Conservation (phyloP, 306 rosid genomes). For the Luffa aegyptiaca region DNA sequence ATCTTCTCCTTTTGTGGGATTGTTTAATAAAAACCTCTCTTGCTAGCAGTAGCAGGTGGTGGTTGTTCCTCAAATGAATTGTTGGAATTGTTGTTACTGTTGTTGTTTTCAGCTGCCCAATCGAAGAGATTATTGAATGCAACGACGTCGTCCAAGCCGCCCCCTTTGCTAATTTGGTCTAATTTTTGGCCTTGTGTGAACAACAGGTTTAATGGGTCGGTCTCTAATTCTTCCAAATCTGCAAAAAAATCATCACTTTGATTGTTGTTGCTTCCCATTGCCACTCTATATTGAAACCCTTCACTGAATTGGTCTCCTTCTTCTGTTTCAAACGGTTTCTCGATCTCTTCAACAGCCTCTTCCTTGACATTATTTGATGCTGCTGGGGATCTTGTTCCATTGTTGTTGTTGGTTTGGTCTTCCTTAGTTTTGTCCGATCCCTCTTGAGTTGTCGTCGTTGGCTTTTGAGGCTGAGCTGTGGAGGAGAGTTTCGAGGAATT, state of each 20-base stretch:
- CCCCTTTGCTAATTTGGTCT: not conserved
- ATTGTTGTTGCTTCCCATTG: slow-evolving; percentile 9
- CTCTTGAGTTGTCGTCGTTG: not conserved
- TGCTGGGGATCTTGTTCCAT: not conserved
- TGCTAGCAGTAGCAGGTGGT: not conserved
- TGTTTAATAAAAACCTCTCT: slow-evolving; percentile 38
- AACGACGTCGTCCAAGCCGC: slow-evolving; percentile 19
- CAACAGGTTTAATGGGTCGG: slow-evolving; percentile 41
- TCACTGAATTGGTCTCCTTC: slow-evolving; percentile 24
- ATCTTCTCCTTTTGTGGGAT: not conserved
- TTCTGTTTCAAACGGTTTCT: slow-evolving; percentile 32
- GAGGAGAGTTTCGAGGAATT: slow-evolving; percentile 4
- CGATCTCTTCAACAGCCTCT: slow-evolving; percentile 33
- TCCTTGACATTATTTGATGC: slow-evolving; percentile 27
- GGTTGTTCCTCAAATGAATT: slow-evolving; percentile 17
- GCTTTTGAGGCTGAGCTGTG: slow-evolving; percentile 2
- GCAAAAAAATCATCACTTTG: slow-evolving; percentile 48
- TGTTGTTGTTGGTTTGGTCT: not conserved
- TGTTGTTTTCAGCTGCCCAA: slow-evolving; percentile 28
- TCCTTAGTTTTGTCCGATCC: not conserved
- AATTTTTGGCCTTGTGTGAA: slow-evolving; percentile 28
- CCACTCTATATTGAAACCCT: slow-evolving; percentile 14
- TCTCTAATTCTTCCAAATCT: slow-evolving; percentile 47
- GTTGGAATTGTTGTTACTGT: not conserved
- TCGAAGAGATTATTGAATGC: slow-evolving; percentile 40